Base-by-base conservation (phyloP, 106 monocot species). In the Dendrobium officinale region DNA sequence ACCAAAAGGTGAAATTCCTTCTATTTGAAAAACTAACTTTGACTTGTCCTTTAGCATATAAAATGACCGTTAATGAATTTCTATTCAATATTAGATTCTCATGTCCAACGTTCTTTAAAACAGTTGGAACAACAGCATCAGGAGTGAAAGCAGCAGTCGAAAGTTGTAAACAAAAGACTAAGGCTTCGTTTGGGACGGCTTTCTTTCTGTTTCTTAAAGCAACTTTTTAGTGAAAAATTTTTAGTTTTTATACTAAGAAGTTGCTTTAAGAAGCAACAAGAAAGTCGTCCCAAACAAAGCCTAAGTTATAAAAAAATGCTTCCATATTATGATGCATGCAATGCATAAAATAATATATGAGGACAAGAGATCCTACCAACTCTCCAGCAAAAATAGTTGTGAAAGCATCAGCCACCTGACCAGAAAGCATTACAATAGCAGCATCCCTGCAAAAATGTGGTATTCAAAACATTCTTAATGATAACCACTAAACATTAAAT, bases 381-480 rank as follows among this genome's bases (percentile, higher is more conserved):
- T 91, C 95, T 79, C 95, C 95, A 77, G 85, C 84, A 84, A 93
- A 91, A n/a, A 95, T 82, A 26, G 95, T 95, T 81, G 93, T 56
- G 68, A 95, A 91, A 42, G 85, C 95, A 89, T 95, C 95, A 77
- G 95, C 95, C 73, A 86, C 79, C 86, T 95, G 95, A 77, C 95
- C 95, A 83, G 93, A 87, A 70, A 95, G 95, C 95, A 95, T 95
- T 20, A 95, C 95, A 85, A 88, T 76, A 42, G 95, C 87, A 47
- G 95, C 95, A 85, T 96, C 80, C 82, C 95, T 96, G 83, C 49
- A 76, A 49, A 76, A 76, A 48, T 49, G 48, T 49, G 10, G 49
- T 13, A 27, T 26, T 42, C 26, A 47, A 51, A 76, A 76, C 20
- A 48, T 51, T 76, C 51, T 42, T 24, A 76, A 76, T 18, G 11